Percentiles rank a stretch among this genome's conserved stretches.
phyloP scores from a whole-genome alignment of 768 basidiomycete genomes.

The Tulasnella sp. region DNA sequence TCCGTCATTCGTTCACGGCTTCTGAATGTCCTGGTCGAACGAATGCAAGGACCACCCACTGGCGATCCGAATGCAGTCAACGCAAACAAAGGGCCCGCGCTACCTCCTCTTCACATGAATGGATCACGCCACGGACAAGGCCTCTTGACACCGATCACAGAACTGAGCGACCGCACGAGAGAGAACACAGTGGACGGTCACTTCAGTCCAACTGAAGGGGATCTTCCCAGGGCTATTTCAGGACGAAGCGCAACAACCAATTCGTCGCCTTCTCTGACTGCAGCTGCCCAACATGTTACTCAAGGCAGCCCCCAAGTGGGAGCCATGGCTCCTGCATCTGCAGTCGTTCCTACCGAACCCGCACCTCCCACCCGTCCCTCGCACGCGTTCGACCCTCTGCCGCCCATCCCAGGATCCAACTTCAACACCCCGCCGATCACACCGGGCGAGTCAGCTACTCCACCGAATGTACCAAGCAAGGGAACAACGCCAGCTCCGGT shows the following conservation, averaged over 20 bases:
- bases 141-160: slow-evolving; percentile 20
- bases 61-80: background rate
- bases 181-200: slow-evolving; percentile 25
- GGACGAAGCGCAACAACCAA: background rate
- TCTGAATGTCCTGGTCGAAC: slow-evolving; percentile 56
- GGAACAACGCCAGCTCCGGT: background rate
- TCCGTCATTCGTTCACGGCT: slow-evolving; percentile 62
- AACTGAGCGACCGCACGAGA: slow-evolving; percentile 14
- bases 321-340: slow-evolving; percentile 23
- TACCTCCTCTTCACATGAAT: slow-evolving; percentile 18
- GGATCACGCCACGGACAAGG: slow-evolving; percentile 18
- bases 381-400: slow-evolving; percentile 3
- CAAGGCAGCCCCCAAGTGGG: background rate
- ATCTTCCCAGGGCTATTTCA: slow-evolving; percentile 9
- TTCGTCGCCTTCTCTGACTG: slow-evolving; percentile 19
- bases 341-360: slow-evolving; percentile 35
- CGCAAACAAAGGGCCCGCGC: background rate
- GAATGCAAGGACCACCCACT: slow-evolving; percentile 48
- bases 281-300: background rate
- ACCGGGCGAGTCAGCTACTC: background rate
- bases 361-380: slow-evolving; percentile 27
- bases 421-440: slow-evolving; percentile 9
- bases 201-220: background rate
- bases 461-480: background rate
- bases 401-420: slow-evolving; percentile 15